Evolutionary conservation across 2,329 filamentous ascomycete genomes (phyloP).

Genomic region (Colletotrichum tofieldiae): DNA sequence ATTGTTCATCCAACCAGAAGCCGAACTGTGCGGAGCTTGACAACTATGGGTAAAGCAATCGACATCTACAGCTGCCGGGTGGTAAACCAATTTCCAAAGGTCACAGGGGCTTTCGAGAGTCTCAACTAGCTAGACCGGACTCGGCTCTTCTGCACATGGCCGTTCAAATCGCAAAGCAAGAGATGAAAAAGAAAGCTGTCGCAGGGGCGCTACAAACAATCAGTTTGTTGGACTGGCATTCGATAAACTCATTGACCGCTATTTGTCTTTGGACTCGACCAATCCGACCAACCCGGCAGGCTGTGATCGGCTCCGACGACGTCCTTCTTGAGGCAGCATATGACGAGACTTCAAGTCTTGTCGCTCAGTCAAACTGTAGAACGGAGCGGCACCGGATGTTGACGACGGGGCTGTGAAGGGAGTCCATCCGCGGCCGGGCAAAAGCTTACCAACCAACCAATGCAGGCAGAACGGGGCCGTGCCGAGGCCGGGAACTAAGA

Average conservation of each 20-base stretch:
- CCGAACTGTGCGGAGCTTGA: not conserved
- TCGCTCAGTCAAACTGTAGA: not conserved
- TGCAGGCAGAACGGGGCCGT: conserved; percentile 34
- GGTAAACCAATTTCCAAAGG: not conserved
- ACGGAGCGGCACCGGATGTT: not conserved
- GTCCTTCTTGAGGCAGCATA: not conserved
- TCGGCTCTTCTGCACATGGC: not conserved
- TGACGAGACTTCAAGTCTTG: not conserved
- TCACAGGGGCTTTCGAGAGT: not conserved
- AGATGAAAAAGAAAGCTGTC: conserved; percentile 8
- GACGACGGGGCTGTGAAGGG: conserved; percentile 4
- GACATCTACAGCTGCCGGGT: not conserved
- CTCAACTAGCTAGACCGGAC: not conserved
- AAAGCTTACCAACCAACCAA: conserved; percentile 25
- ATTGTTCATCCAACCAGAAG: not conserved
- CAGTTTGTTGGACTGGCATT: conserved; percentile 10
- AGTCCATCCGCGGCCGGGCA: conserved; percentile 6
- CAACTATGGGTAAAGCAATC: not conserved
- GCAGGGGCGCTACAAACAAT: not conserved
- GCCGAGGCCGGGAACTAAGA: conserved; percentile 33
- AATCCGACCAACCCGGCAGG: not conserved
- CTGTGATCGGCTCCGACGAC: conserved; percentile 13
- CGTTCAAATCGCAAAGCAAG: not conserved
- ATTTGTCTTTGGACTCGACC: conserved; percentile 11
- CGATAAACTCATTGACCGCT: not conserved